phyloP scores from a whole-genome alignment of 1,284 basidiomycete species.

The Ceratobasidium sp. region DNA sequence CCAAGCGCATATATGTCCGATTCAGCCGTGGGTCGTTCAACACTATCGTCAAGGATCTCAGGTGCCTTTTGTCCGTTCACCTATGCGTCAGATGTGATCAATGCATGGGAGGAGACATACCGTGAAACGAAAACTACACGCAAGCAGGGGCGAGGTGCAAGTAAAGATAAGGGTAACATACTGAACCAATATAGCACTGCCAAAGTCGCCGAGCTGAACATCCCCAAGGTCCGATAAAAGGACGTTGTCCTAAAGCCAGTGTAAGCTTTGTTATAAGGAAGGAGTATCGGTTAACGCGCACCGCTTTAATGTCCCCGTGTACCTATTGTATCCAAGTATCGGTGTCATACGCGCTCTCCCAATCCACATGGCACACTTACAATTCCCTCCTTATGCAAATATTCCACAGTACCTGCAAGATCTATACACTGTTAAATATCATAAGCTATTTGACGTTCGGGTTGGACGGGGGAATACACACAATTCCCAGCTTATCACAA shows the following conservation, averaged over 20 bases:
- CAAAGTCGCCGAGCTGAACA: constrained; percentile 21
- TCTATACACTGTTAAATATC: constrained; percentile 17
- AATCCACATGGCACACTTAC: background rate
- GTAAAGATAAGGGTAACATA: constrained; percentile 2
- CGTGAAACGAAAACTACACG: background rate
- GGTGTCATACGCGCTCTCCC: no score
- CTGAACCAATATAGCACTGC: constrained; percentile 11
- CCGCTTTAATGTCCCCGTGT: constrained; percentile 31
- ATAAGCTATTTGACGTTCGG: background rate
- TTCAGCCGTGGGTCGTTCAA: background rate
- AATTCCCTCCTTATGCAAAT: constrained; percentile 7
- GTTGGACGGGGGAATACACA: background rate
- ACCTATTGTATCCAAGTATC: constrained; percentile 5
- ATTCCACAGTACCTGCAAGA: constrained; percentile 1
- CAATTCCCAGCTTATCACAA: constrained; percentile 6
- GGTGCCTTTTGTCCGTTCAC: no score
- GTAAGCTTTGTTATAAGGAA: background rate
- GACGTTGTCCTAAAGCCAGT: constrained; percentile 1
- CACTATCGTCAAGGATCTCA: background rate
- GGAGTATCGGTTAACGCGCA: background rate
- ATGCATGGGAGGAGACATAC: background rate
- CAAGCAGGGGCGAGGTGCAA: background rate
- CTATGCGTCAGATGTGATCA: background rate
- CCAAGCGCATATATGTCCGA: constrained; percentile 33
- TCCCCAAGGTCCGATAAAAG: constrained; percentile 6